A percentile compares a stretch with the other conserved stretches of the same genome.
phyloP scores from a whole-genome alignment of 768 basidiomycete species.

The Agaricus blazei region DNA sequence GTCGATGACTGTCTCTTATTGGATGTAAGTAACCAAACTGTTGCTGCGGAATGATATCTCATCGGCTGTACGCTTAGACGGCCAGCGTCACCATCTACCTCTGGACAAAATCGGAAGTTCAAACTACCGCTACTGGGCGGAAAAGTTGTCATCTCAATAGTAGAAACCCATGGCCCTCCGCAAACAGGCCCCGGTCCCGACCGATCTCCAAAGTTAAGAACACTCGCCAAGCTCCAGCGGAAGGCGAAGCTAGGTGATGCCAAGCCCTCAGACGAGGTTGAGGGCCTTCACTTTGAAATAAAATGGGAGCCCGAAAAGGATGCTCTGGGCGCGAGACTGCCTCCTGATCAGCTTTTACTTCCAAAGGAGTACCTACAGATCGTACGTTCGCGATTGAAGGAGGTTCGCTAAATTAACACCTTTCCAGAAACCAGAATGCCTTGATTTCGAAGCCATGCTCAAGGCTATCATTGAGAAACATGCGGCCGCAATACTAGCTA shows the following conservation, averaged over 20 bases:
- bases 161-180: slow-evolving; percentile 39
- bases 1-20: slow-evolving; percentile 73
- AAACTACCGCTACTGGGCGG: slow-evolving; percentile 65
- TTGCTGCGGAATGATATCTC: not conserved
- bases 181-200: slow-evolving; percentile 38
- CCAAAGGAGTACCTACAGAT: slow-evolving; percentile 41
- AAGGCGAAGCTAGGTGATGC: slow-evolving; percentile 51
- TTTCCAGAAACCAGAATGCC: slow-evolving; percentile 54
- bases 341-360: slow-evolving; percentile 40
- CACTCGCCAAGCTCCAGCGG: slow-evolving; percentile 59
- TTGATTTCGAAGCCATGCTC: slow-evolving; percentile 74
- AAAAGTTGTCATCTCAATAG: slow-evolving; percentile 66
- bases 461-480: slow-evolving; percentile 61
- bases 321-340: slow-evolving; percentile 57
- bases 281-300: slow-evolving; percentile 63
- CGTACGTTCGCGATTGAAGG: slow-evolving; percentile 40
- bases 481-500: slow-evolving; percentile 52
- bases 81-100: slow-evolving; percentile 21
- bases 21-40: slow-evolving; percentile 61
- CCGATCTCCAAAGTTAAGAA: slow-evolving; percentile 49
- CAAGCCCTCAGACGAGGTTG: slow-evolving; percentile 70
- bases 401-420: not conserved
- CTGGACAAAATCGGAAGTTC: slow-evolving; percentile 25
- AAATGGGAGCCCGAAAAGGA: slow-evolving; percentile 72
- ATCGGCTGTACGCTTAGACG: slow-evolving; percentile 17